These are phyloP conservation scores for Spergularia azorica DNA, from an alignment of 179 eudicot species.

Conservation along the genomic window DNA sequence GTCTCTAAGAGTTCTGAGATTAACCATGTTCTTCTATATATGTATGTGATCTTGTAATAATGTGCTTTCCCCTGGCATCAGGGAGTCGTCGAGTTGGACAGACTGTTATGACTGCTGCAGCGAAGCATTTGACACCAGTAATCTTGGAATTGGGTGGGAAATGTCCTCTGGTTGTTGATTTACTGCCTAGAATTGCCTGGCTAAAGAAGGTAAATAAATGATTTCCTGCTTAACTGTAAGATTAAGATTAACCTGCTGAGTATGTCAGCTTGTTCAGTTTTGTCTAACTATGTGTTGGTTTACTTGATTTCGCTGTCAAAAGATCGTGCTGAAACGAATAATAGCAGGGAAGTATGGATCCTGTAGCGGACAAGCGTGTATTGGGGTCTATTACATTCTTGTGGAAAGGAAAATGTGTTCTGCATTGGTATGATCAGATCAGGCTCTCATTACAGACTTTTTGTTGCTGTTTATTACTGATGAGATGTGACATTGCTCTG, in stretches of 20 bases:
- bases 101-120: slow-evolving; percentile 76
- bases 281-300: neutral
- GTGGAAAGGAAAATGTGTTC: slow-evolving; percentile 46
- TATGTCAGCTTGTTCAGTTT: too few species aligned
- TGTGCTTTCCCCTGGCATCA: slow-evolving; percentile 4
- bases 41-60: neutral
- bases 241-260: neutral
- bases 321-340: slow-evolving; percentile 57
- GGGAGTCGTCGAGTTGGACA: slow-evolving; percentile 68
- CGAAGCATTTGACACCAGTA: slow-evolving; percentile 81
- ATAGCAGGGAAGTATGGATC: slow-evolving; percentile 69
- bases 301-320: neutral
- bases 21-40: too few species aligned
- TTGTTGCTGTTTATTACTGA: too few species aligned
- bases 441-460: neutral
- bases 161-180: slow-evolving; percentile 73
- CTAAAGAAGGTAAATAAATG: slow-evolving; percentile 38
- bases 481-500: too few species aligned
- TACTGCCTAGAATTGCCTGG: slow-evolving; percentile 44
- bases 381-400: slow-evolving; percentile 81
- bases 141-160: slow-evolving; percentile 84
- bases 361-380: slow-evolving; percentile 79
- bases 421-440: slow-evolving; percentile 56
- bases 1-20: neutral
- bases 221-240: neutral